Percentiles rank a stretch among this genome's conserved stretches.
These are phyloP conservation scores for Tuber aestivum DNA, from an alignment of 495 filamentous ascomycete species.

Conservation along the genomic window DNA sequence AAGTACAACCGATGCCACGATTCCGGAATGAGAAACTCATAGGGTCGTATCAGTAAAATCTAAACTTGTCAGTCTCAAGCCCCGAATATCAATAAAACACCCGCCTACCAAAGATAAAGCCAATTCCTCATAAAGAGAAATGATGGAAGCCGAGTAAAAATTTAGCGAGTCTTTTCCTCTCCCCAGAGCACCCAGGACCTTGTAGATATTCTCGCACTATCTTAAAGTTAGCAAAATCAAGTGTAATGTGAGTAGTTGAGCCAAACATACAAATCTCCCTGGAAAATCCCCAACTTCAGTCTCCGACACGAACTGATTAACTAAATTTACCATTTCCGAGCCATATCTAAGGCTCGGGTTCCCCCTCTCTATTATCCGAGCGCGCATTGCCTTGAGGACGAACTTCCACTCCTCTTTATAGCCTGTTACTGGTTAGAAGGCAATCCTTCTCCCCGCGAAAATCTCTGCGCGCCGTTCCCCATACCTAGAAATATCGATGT, in stretches of 20 bases:
- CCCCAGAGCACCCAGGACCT: not conserved
- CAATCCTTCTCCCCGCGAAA: not conserved
- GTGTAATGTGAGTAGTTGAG: not conserved
- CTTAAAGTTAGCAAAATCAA: not conserved
- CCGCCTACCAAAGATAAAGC: constrained; percentile 2
- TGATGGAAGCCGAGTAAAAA: constrained; percentile 14
- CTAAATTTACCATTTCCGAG: not conserved
- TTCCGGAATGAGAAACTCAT: constrained; percentile 12
- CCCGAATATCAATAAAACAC: not conserved
- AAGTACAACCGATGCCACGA: constrained; percentile 10
- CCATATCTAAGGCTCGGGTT: not conserved
- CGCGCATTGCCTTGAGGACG: too few relatives aligned
- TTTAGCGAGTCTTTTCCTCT: not conserved
- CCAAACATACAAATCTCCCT: constrained; percentile 10
- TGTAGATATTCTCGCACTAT: constrained; percentile 16
- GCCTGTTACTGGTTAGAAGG: constrained; percentile 9
- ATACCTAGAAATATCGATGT: constrained; percentile 12
- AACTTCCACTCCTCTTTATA: not conserved
- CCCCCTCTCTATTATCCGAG: not conserved
- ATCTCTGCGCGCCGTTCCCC: not conserved
- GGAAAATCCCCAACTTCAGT: constrained; percentile 10
- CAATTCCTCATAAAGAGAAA: constrained; percentile 17
- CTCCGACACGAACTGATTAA: not conserved
- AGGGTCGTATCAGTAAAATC: constrained; percentile 11
- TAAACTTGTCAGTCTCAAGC: not conserved